Evolutionary conservation across 495 filamentous ascomycete species (phyloP).

Genomic region (Talaromyces ruber): DNA sequence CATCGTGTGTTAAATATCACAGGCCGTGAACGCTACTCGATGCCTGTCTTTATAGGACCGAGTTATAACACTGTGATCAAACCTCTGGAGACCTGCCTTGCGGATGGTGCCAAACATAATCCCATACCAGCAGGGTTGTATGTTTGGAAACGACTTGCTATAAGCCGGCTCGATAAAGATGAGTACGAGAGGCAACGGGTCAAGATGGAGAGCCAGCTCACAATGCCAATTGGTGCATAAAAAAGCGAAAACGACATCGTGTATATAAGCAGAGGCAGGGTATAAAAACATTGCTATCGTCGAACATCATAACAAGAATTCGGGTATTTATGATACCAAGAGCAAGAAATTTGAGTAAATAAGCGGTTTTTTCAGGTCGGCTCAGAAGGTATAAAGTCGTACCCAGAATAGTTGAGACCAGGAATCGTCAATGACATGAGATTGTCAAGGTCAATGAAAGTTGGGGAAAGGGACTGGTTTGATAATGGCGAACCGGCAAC

Average conservation of each 20-base stretch:
- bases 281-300: background rate
- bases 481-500: background rate
- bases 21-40: slow-evolving; percentile 34
- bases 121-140: background rate
- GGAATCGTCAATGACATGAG: background rate
- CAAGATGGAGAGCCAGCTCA: slow-evolving; percentile 1
- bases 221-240: background rate
- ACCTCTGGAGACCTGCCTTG: background rate
- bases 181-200: background rate
- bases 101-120: background rate
- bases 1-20: slow-evolving; percentile 43
- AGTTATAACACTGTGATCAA: slow-evolving; percentile 18
- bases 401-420: background rate
- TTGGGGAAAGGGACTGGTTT: background rate
- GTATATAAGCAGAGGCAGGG: background rate
- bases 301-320: background rate
- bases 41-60: slow-evolving; percentile 39
- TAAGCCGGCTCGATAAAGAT: background rate
- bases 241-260: background rate
- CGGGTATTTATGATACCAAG: background rate
- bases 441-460: slow-evolving; percentile 1
- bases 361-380: background rate
- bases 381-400: background rate
- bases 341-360: background rate
- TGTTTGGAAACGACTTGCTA: slow-evolving; percentile 1